A percentile compares a stretch with the other conserved stretches of the same genome.
phyloP scores from a whole-genome alignment of 768 basidiomycete genomes.

The Boletus vermiculosoides region DNA sequence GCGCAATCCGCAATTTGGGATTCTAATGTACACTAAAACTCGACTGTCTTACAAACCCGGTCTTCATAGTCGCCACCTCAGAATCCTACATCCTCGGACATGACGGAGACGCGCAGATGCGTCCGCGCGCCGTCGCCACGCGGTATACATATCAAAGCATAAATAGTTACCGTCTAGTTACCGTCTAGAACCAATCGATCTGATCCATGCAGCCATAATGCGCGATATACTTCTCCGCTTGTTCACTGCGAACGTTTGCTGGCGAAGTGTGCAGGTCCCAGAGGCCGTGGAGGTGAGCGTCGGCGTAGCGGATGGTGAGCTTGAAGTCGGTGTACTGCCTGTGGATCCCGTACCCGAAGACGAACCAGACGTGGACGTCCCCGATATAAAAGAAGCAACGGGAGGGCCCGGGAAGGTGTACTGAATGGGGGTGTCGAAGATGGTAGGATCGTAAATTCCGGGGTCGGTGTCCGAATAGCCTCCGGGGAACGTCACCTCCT shows the following conservation, averaged over 20 bases:
- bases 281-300: constrained; percentile 3
- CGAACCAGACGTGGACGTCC: constrained; percentile 14
- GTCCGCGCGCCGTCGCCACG: neutral
- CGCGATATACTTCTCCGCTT: constrained; percentile 16
- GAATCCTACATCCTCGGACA: neutral
- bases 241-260: constrained; percentile 19
- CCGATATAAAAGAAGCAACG: constrained; percentile 41
- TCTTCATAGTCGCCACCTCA: neutral
- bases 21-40: constrained; percentile 1
- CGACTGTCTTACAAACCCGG: neutral
- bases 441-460: constrained; percentile 59
- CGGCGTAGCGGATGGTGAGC: constrained; percentile 8
- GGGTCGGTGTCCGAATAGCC: constrained; percentile 70
- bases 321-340: neutral
- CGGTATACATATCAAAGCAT: neutral
- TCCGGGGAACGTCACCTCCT: constrained; percentile 68
- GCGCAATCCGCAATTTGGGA: neutral
- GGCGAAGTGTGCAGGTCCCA: constrained; percentile 19
- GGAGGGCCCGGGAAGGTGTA: constrained; percentile 56
- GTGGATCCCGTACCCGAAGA: constrained; percentile 5
- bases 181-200: constrained; percentile 14
- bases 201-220: constrained; percentile 23
- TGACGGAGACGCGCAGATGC: neutral
- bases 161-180: neutral
- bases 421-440: constrained; percentile 33